phyloP scores from a whole-genome alignment of 2,329 filamentous ascomycete species.

The Cadophora sp. region DNA sequence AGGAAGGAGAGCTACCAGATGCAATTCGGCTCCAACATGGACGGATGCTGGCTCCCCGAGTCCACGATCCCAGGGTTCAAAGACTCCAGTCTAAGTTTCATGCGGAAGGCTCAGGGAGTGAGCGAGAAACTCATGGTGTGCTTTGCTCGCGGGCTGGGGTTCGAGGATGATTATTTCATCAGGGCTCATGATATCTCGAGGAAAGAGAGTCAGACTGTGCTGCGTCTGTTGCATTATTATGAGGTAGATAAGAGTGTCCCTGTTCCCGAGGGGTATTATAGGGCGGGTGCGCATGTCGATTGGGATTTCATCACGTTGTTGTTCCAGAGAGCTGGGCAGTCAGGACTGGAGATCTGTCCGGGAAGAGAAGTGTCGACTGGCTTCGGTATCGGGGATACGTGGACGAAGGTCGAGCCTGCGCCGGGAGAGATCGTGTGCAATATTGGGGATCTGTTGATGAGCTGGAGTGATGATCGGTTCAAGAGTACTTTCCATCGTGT shows the following conservation, averaged over 20 bases:
- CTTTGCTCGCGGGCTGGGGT: constrained; percentile 60
- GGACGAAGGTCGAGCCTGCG: constrained; percentile 66
- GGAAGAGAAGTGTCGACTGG: constrained; percentile 65
- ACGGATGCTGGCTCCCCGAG: constrained; percentile 45
- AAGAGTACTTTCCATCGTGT: constrained; percentile 71
- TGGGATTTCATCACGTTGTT: constrained; percentile 69
- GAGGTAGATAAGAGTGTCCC: constrained; percentile 47
- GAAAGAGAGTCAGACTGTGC: constrained; percentile 58
- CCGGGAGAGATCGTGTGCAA: constrained; percentile 67
- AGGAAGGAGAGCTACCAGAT: constrained; percentile 65
- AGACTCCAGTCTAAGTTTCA: constrained; percentile 48
- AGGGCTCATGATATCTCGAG: constrained; percentile 56
- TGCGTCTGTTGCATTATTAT: constrained; percentile 65
- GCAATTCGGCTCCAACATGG: constrained; percentile 53
- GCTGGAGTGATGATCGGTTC: constrained; percentile 71
- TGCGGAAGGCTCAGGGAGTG: constrained; percentile 49
- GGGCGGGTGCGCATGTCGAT: constrained; percentile 69
- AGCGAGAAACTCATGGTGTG: constrained; percentile 62
- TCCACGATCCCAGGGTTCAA: constrained; percentile 55
- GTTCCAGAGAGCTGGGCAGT: constrained; percentile 66
- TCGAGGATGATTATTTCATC: constrained; percentile 60
- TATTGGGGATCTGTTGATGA: constrained; percentile 71
- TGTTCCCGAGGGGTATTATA: constrained; percentile 56
- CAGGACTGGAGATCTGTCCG: constrained; percentile 69
- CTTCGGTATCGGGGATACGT: constrained; percentile 64